Evolutionary conservation across 306 rosid species (phyloP), one percentile per base, ranked within the genome.

Genomic region (Gynostemma pentaphyllum): DNA sequence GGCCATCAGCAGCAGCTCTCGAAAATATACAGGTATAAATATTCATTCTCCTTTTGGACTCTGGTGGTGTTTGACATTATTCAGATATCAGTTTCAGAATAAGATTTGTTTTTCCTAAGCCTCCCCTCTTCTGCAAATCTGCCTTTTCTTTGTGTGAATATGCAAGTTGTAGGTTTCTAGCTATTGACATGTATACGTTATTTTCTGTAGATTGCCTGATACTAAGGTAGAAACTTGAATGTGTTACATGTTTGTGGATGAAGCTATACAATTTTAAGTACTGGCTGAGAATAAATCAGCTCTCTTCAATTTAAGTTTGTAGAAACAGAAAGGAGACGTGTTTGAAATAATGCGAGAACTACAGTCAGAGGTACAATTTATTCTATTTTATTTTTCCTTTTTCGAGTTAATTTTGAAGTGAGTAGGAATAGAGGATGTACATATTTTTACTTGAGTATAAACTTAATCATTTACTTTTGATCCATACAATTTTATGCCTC

Each of bases 271-370:
- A 53, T 28, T 5, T 53, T 28, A 32, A 15, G 40, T 28, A 28
- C 40, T 14, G 39, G 13, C 18, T 53, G 24, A 53, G 61, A 15
- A 27, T 2, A 22, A 15, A 27, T 39, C 44, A 39, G 44, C 44
- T 39, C 11, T 39, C 1, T 39, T 39, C 14, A 39, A 10, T 34
- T 4, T 9, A 1, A 39, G 14, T 39, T 9, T 9, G 44, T 39
- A 14, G 15, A 39, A 39, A 3, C 37, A 32, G 3, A 32, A 39
- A 39, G 44, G 44, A 39, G 44, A 88, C 80, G 88, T 94, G 97
- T 94, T 78, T 70, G 99, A 94, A 82, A 94, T 88, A 59, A 94
- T 94, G 99, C 81, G 94, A 81, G 99, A 94, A 74, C 79, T 94
- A 65, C 87, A 84, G 51, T 59, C 95, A 19, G 99, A 94, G 99